Conservation (phyloP, 2,329 filamentous ascomycete genomes). For the Periconia digitata region DNA sequence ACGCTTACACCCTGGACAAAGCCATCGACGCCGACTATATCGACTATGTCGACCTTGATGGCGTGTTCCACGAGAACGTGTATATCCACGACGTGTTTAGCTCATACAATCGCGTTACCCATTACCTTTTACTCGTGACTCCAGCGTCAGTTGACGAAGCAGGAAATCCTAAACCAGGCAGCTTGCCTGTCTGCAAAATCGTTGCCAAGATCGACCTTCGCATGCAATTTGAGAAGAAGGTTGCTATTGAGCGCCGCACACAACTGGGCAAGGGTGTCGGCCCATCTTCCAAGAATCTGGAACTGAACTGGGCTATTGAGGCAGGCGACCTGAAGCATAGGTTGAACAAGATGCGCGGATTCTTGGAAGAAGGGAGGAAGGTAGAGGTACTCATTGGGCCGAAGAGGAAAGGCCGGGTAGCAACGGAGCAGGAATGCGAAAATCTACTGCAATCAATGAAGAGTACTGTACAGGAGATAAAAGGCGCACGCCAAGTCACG, state of each 20-base stretch:
- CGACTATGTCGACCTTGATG: slow-evolving; percentile 46
- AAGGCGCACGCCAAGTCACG: slow-evolving; percentile 27
- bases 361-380: slow-evolving; percentile 71
- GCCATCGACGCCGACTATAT: slow-evolving; percentile 52
- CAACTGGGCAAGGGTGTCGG: slow-evolving; percentile 31
- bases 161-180: slow-evolving; percentile 43
- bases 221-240: slow-evolving; percentile 50
- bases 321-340: slow-evolving; percentile 70
- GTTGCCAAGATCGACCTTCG: slow-evolving; percentile 58
- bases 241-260: slow-evolving; percentile 45
- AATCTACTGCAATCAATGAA: slow-evolving; percentile 58
- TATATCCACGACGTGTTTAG: slow-evolving; percentile 43
- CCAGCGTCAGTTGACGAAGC: slow-evolving; percentile 25
- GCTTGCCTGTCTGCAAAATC: slow-evolving; percentile 69
- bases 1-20: slow-evolving; percentile 49
- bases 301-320: slow-evolving; percentile 87
- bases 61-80: slow-evolving; percentile 38
- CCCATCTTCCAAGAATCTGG: slow-evolving; percentile 68
- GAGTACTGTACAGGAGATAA: slow-evolving; percentile 45
- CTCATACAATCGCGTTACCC: slow-evolving; percentile 51
- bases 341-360: slow-evolving; percentile 57
- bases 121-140: slow-evolving; percentile 55
- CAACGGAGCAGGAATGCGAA: slow-evolving; percentile 59
- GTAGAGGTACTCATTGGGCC: slow-evolving; percentile 73
- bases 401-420: slow-evolving; percentile 64